Evolutionary conservation across 2,329 filamentous ascomycete genomes (phyloP), one percentile per base, ranked within the genome.

Genomic region (Aspergillus calidoustus): DNA sequence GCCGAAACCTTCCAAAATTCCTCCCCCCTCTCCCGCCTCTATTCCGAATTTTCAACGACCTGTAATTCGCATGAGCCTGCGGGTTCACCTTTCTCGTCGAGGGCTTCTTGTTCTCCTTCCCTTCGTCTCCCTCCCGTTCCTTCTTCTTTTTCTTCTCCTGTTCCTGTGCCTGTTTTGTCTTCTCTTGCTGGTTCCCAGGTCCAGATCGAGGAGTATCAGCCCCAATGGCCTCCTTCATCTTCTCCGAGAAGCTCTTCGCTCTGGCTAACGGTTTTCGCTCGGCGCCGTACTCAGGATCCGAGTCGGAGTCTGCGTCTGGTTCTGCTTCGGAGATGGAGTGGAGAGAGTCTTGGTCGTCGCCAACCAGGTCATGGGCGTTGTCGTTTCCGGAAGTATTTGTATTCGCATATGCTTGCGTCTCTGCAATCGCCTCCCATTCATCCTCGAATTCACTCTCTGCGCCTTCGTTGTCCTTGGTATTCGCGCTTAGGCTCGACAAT

Each of bases 61-160:
- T 73, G 61, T 81, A 83, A 64, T 83, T 83, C 17, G 80, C 79
- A 73, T 83, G 81, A 17, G 81, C 77, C 50, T 78, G 72, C 0
- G 79, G 75, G 50, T 81, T 81, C 59, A 81, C 68, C 64, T 77
- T 81, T 38, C 75, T 72, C 31, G 66, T 56, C 13, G 65, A 67
- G 34, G 71, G 64, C 50, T 70, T 72, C 49, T 72, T 71, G 41
- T 68, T 68, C 44, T 70, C 66, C 19, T 68, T 54, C 34, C 34
- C 34, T 5, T 13, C 34, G 4, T 41, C 34, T 41, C 34, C 34
- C 11, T 41, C 34, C 15, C 11, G 34, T 38, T 66, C 61, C 51
- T 68, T 71, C 43, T 72, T 69, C 47, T 68, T 68, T 44, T 71
- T 65, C 25, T 68, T 57, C 41, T 66, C 61, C 55, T 72, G 66